These are phyloP conservation scores for Hortaea sp. DNA, from an alignment of 2,329 filamentous ascomycete species.

Conservation along the genomic window DNA sequence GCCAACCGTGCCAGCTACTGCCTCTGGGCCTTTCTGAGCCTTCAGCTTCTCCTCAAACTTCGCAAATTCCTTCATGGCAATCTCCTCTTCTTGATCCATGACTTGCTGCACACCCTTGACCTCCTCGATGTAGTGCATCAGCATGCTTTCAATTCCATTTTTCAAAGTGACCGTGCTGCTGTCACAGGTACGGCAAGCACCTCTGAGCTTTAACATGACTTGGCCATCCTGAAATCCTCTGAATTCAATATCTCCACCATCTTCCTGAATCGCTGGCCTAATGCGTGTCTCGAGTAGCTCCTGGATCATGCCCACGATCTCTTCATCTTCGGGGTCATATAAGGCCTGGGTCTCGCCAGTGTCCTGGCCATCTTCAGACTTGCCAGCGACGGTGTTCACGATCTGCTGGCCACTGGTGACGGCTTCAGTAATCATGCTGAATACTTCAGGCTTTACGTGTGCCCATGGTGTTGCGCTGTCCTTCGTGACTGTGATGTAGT, in stretches of 20 bases:
- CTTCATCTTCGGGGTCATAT: constrained; percentile 83
- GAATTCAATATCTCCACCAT: constrained; percentile 95
- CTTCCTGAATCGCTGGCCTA: constrained; percentile 89
- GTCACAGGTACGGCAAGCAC: constrained; percentile 91
- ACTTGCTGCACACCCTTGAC: constrained; percentile 88
- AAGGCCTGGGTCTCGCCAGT: constrained; percentile 57
- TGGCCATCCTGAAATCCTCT: constrained; percentile 77
- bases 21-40: constrained; percentile 46
- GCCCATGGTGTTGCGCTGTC: constrained; percentile 81
- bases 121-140: constrained; percentile 85
- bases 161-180: constrained; percentile 94
- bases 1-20: constrained; percentile 39
- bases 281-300: constrained; percentile 93
- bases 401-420: constrained; percentile 75
- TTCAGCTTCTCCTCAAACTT: constrained; percentile 83
- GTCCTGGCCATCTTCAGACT: constrained; percentile 41
- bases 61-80: constrained; percentile 77
- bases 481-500: constrained; percentile 97
- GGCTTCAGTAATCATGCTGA: constrained; percentile 86
- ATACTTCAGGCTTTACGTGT: constrained; percentile 90
- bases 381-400: constrained; percentile 60
- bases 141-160: constrained; percentile 96
- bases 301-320: constrained; percentile 97
- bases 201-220: constrained; percentile 62
- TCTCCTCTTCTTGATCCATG: constrained; percentile 82